A percentile compares a stretch with the other conserved stretches of the same genome.
phyloP scores from a whole-genome alignment of 371 early-diverging fungal species.

The Syncephalastrum contaminatum region DNA sequence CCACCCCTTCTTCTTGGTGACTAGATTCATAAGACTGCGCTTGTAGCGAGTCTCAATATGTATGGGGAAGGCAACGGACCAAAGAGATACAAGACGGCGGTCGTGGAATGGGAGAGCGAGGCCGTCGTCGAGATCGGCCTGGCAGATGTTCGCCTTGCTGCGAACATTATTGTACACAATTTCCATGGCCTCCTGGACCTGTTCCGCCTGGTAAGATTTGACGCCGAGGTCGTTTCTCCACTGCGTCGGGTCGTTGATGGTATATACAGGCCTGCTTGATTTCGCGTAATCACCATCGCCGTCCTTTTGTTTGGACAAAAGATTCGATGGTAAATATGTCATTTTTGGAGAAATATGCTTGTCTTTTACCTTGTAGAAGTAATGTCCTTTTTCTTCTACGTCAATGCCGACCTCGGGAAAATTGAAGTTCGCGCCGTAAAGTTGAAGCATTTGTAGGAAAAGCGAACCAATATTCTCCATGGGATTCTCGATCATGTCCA shows the following conservation, averaged over 20 bases:
- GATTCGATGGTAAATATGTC: conserved; percentile 3
- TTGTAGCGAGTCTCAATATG: too few relatives aligned
- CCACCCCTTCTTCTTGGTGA: too few relatives aligned
- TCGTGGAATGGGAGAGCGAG: too few relatives aligned
- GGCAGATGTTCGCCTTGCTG: too few relatives aligned
- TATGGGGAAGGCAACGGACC: too few relatives aligned
- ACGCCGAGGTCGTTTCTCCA: conserved; percentile 56
- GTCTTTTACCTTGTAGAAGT: conserved; percentile 55
- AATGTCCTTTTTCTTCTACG: conserved; percentile 56
- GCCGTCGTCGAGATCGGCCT: too few relatives aligned
- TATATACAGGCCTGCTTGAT: conserved; percentile 26
- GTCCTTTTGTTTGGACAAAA: conserved; percentile 6
- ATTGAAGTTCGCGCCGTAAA: conserved; percentile 88
- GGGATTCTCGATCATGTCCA: conserved; percentile 57
- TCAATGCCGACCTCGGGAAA: conserved; percentile 68
- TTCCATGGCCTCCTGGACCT: too few relatives aligned
- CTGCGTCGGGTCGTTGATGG: conserved; percentile 65
- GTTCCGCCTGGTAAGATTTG: conserved; percentile 34
- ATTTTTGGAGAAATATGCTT: background rate
- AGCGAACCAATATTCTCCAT: conserved; percentile 86
- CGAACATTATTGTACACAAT: too few relatives aligned
- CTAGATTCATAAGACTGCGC: too few relatives aligned
- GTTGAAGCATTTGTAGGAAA: conserved; percentile 93
- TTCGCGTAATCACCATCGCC: too few relatives aligned
- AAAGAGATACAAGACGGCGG: too few relatives aligned